phyloP scores from a whole-genome alignment of 768 basidiomycete species.

The Amanita exitialis region DNA sequence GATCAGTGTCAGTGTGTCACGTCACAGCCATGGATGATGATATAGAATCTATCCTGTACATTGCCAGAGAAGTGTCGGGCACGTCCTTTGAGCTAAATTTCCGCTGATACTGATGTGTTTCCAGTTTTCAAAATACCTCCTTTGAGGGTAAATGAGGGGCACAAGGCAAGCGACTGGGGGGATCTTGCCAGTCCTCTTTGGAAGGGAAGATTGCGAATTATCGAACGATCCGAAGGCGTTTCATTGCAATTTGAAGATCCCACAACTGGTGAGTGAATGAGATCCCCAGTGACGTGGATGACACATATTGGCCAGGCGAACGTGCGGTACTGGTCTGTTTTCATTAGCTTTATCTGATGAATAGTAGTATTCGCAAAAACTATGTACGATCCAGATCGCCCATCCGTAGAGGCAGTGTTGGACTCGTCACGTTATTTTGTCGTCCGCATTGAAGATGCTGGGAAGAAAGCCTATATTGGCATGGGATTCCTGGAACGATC shows the following conservation, averaged over 20 bases:
- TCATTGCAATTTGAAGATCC: constrained; percentile 73
- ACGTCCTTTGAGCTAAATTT: constrained; percentile 12
- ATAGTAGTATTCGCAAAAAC: constrained; percentile 76
- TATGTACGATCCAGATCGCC: constrained; percentile 67
- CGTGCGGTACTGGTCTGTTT: background rate
- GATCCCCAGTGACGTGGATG: background rate
- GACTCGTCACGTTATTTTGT: constrained; percentile 96
- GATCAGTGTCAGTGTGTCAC: constrained; percentile 9
- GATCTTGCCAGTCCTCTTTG: constrained; percentile 76
- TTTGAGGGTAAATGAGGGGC: constrained; percentile 76
- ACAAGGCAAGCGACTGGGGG: constrained; percentile 91
- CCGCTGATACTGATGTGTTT: constrained; percentile 8
- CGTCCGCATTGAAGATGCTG: constrained; percentile 79
- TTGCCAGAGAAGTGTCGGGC: constrained; percentile 90
- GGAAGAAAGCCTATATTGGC: constrained; percentile 86
- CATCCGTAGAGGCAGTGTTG: constrained; percentile 89
- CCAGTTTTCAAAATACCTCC: constrained; percentile 89
- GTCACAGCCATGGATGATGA: constrained; percentile 55
- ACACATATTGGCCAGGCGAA: constrained; percentile 1
- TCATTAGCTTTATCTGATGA: constrained; percentile 9
- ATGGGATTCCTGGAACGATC: constrained; percentile 87
- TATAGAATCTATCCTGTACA: constrained; percentile 83
- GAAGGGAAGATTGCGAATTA: constrained; percentile 84
- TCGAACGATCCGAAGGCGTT: constrained; percentile 65
- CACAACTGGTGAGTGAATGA: constrained; percentile 50